A percentile compares a stretch with the other conserved stretches of the same genome.
phyloP scores from a whole-genome alignment of 164 flowering plant species.

The Piper longum region DNA sequence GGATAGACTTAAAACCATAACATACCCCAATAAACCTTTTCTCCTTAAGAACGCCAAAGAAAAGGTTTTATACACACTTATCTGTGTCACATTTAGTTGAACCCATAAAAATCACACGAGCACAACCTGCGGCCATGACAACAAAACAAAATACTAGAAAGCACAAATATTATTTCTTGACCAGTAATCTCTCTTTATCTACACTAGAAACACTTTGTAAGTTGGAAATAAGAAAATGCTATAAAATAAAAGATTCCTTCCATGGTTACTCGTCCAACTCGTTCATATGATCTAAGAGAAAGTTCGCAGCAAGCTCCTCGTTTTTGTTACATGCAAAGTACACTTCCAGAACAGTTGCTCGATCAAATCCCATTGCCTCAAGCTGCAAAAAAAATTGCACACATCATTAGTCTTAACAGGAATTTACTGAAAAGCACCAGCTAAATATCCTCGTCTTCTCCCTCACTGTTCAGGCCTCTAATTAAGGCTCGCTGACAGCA shows the following conservation, averaged over 20 bases:
- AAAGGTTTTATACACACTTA: too few relatives aligned
- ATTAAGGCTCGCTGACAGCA: neutral
- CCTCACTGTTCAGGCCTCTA: neutral
- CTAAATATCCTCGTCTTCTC: neutral
- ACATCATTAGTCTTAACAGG: neutral
- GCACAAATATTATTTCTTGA: too few relatives aligned
- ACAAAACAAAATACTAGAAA: too few relatives aligned
- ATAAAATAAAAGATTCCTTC: neutral
- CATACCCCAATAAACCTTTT: too few relatives aligned
- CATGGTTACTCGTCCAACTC: conserved; percentile 36
- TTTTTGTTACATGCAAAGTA: conserved; percentile 57
- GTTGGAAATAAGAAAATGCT: neutral
- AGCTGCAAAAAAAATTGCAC: conserved; percentile 22
- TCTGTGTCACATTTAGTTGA: too few relatives aligned
- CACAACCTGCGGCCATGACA: too few relatives aligned
- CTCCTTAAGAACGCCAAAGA: too few relatives aligned
- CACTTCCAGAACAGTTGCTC: conserved; percentile 40
- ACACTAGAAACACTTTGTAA: neutral
- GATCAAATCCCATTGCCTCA: conserved; percentile 53
- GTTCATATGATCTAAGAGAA: conserved; percentile 44
- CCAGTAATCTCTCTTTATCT: too few relatives aligned
- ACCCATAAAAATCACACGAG: too few relatives aligned
- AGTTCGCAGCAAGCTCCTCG: conserved; percentile 61
- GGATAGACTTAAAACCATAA: too few relatives aligned
- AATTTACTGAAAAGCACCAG: neutral